Evolutionary conservation across 2,329 filamentous ascomycete genomes (phyloP), one percentile per base, ranked within the genome.

Genomic region (Aspergillus eucalypticola): DNA sequence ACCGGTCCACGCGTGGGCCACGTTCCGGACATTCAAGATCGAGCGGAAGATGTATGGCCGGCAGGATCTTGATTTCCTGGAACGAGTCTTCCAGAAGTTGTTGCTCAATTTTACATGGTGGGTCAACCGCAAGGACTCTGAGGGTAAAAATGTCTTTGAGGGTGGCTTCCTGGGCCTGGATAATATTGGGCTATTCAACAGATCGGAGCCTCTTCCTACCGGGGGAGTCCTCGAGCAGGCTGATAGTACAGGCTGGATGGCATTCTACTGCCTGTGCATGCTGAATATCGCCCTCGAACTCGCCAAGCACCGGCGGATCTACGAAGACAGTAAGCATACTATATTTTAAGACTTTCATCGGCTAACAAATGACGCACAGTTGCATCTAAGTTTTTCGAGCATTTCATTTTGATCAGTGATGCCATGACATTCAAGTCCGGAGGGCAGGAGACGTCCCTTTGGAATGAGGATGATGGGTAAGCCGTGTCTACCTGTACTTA

Each of bases 201-300:
- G 94, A 49, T 98, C 94, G 0, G 94, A 98, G 75, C 93, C 95
- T 25, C 80, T 98, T 41, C 94, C 94, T 0, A 98, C 95, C 0
- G 94, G 94, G 32, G 94, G 95, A 77, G 89, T 92, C 2, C 85
- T 98, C 8, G 94, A 98, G 77, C 94, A 98, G 79, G 95, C 95
- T 17, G 94, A 98, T 82, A 96, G 92, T 74, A 98, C 94, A 8
- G 94, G 94, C 32, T 98, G 94, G 94, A 98, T 98, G 94, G 94
- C 91, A 8, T 98, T 98, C 76, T 98, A 96, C 81, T 96, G 90
- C 71, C 80, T 98, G 64, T 92, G 88, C 79, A 98, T 98, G 94
- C 84, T 98, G 71, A 98, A 98, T 78, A 98, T 98, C 71, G 89
- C 93, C 13, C 84, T 98, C 11, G 95, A 98, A 79, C 84, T 98